Conservation (phyloP, 768 basidiomycete species). For the Lentinula sp. region DNA sequence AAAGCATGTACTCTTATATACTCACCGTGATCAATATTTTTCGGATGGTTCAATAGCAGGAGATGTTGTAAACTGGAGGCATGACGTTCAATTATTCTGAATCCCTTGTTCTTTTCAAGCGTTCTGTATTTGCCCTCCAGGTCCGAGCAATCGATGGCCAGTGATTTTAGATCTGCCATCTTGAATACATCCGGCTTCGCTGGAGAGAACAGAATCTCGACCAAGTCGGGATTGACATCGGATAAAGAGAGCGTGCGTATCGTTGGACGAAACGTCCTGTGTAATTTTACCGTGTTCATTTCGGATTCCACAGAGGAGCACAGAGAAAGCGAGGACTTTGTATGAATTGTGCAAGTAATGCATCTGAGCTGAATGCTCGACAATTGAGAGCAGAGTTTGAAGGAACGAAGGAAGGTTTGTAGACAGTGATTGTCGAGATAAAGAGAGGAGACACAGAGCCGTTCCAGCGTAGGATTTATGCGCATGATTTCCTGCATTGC, state of each 20-base stretch:
- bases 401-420: not conserved
- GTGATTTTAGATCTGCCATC: not conserved
- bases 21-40: not conserved
- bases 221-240: not conserved
- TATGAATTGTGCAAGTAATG: not conserved
- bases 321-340: not conserved
- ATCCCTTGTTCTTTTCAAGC: not conserved
- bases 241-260: not conserved
- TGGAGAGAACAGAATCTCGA: not conserved
- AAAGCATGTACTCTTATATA: not conserved
- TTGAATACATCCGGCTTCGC: not conserved
- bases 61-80: not conserved
- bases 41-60: not conserved
- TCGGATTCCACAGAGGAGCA: not conserved
- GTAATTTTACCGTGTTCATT: not conserved
- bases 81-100: not conserved
- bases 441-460: not conserved
- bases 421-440: not conserved
- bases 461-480: not conserved
- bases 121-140: not conserved
- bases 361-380: not conserved
- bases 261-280: not conserved
- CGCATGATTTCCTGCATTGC: not conserved
- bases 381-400: not conserved
- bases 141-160: not conserved